phyloP scores from a whole-genome alignment of 2,329 filamentous ascomycete species.

The Fusarium clavum region DNA sequence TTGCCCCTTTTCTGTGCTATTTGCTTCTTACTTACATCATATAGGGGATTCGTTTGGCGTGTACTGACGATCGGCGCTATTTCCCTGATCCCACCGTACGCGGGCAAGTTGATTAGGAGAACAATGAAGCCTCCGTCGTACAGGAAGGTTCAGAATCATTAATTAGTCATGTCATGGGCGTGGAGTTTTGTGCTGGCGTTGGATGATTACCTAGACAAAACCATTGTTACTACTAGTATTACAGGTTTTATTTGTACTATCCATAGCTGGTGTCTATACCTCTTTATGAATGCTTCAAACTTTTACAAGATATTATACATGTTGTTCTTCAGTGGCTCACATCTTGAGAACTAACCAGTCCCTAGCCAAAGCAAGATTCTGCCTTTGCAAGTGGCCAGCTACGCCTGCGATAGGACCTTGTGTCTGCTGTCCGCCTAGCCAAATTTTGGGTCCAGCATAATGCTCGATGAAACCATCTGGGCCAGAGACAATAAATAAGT shows the following conservation, averaged over 20 bases:
- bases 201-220: slow-evolving; percentile 35
- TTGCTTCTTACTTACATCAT: slow-evolving; percentile 29
- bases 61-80: slow-evolving; percentile 83
- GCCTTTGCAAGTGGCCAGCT: slow-evolving; percentile 68
- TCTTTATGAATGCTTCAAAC: slow-evolving; percentile 17
- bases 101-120: slow-evolving; percentile 83
- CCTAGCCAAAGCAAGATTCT: slow-evolving; percentile 50
- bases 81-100: slow-evolving; percentile 87
- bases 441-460: slow-evolving; percentile 83
- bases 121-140: slow-evolving; percentile 93
- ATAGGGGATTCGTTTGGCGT: slow-evolving; percentile 87
- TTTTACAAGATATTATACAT: slow-evolving; percentile 18
- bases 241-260: slow-evolving; percentile 24
- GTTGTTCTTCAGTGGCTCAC: slow-evolving; percentile 44
- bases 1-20: slow-evolving; percentile 15
- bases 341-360: slow-evolving; percentile 67
- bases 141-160: slow-evolving; percentile 86
- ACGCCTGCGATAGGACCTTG: slow-evolving; percentile 81
- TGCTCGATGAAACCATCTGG: slow-evolving; percentile 89
- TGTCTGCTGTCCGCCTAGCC: slow-evolving; percentile 76
- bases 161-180: slow-evolving; percentile 37
- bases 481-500: slow-evolving; percentile 85
- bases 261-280: slow-evolving; percentile 26
- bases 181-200: slow-evolving; percentile 36
- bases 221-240: slow-evolving; percentile 29